phyloP scores from a whole-genome alignment of 306 rosid genomes.

The Geum urbanum region DNA sequence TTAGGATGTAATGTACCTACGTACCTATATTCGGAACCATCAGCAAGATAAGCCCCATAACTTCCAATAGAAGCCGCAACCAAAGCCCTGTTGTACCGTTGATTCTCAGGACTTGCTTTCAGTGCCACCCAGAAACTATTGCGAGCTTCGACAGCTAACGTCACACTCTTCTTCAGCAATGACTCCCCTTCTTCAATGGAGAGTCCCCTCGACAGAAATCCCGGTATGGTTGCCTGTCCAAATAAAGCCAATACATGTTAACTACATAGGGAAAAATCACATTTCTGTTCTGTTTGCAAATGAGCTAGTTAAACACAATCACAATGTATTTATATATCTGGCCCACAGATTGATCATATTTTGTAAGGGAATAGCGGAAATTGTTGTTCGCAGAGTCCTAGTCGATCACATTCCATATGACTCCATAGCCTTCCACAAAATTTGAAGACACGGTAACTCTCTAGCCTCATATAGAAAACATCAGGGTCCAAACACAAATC shows the following conservation, averaged over 20 bases:
- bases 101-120: slow-evolving; percentile 38
- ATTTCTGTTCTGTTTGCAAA: background rate
- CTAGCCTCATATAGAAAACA: background rate
- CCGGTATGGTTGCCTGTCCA: slow-evolving; percentile 71
- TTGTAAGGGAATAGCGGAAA: background rate
- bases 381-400: too few species aligned
- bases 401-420: background rate
- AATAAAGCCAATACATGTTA: background rate
- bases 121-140: slow-evolving; percentile 63
- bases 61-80: slow-evolving; percentile 95
- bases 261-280: background rate
- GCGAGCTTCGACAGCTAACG: slow-evolving; percentile 76
- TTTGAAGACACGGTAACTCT: too few species aligned
- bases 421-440: too few species aligned
- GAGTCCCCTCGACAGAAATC: slow-evolving; percentile 69
- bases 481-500: background rate
- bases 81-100: slow-evolving; percentile 44
- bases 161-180: slow-evolving; percentile 59
- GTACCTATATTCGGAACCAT: slow-evolving; percentile 94
- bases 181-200: slow-evolving; percentile 62
- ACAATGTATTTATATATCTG: background rate
- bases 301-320: background rate
- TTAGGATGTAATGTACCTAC: slow-evolving; percentile 27
- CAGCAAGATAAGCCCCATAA: slow-evolving; percentile 96
- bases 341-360: background rate